phyloP scores from a whole-genome alignment of 2,329 filamentous ascomycete species.

The Alternaria sp. region DNA sequence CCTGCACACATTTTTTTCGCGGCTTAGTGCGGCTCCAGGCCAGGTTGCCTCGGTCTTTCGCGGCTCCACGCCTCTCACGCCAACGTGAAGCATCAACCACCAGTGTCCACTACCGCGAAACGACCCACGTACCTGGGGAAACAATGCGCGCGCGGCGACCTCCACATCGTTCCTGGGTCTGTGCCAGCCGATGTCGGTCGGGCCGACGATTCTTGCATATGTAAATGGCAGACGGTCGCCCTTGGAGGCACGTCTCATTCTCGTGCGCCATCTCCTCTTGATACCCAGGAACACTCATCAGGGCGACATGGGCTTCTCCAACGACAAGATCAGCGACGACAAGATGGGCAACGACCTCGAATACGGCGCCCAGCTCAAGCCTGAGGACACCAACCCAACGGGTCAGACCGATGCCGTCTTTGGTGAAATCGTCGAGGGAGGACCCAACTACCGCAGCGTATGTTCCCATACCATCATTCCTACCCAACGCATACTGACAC shows the following conservation, averaged over 20 bases:
- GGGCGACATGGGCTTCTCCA: slow-evolving; percentile 3
- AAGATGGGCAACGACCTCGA: slow-evolving; percentile 1
- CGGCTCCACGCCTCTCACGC: slow-evolving; percentile 4
- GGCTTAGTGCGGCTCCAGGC: slow-evolving; percentile 9
- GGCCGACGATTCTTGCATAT: slow-evolving; percentile 9
- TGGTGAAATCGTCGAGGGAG: slow-evolving; percentile 53
- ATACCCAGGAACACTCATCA: slow-evolving; percentile 4
- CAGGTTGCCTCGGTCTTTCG: slow-evolving; percentile 4
- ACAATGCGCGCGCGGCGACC: slow-evolving; percentile 6
- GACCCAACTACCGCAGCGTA: slow-evolving; percentile 63
- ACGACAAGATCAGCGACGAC: neutral
- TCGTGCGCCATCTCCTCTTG: neutral
- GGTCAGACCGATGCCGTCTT: slow-evolving; percentile 50
- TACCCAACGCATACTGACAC: slow-evolving; percentile 1
- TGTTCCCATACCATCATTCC: slow-evolving; percentile 4
- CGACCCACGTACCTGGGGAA: slow-evolving; percentile 9
- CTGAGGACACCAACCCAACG: slow-evolving; percentile 8
- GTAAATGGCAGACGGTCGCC: slow-evolving; percentile 7
- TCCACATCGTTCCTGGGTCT: slow-evolving; percentile 7
- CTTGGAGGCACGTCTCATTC: neutral
- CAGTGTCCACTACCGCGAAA: neutral
- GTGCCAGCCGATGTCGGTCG: slow-evolving; percentile 12
- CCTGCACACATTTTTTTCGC: slow-evolving; percentile 5
- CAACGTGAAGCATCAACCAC: slow-evolving; percentile 4
- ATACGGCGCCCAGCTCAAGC: slow-evolving; percentile 7